Evolutionary conservation across 1,284 basidiomycete species (phyloP).

Genomic region (Malassezia obtusa): DNA sequence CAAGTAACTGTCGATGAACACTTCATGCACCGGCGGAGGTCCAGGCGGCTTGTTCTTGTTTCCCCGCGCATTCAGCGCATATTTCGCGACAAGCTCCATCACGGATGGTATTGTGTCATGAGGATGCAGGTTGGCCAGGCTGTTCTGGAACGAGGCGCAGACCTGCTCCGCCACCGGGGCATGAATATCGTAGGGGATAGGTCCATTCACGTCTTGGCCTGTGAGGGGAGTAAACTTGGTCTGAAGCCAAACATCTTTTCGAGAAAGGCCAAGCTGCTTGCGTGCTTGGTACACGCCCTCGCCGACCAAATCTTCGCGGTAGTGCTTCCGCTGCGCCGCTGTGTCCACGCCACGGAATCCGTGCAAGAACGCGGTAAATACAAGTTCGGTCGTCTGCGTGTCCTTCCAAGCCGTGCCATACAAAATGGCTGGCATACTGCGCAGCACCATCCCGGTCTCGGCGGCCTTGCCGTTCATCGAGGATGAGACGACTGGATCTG

Average conservation of each 20-base stretch:
- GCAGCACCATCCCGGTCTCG: background rate
- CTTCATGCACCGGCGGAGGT: constrained; percentile 10
- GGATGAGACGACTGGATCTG: background rate
- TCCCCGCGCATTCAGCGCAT: constrained; percentile 11
- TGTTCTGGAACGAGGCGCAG: constrained; percentile 21
- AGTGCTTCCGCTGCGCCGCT: constrained; percentile 43
- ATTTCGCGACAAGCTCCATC: constrained; percentile 13
- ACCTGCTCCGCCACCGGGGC: constrained; percentile 30
- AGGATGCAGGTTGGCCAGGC: constrained; percentile 27
- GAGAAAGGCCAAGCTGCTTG: constrained; percentile 20
- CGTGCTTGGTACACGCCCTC: constrained; percentile 23
- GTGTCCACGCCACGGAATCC: constrained; percentile 44
- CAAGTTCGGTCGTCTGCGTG: constrained; percentile 27
- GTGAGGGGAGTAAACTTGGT: constrained; percentile 39
- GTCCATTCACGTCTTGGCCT: constrained; percentile 29
- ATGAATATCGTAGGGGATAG: constrained; percentile 25
- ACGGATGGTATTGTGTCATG: constrained; percentile 12
- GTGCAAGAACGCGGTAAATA: constrained; percentile 28
- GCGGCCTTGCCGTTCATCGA: background rate
- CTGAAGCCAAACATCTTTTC: constrained; percentile 37
- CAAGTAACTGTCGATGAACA: constrained; percentile 39
- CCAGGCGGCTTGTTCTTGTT: background rate
- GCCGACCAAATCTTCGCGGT: constrained; percentile 42
- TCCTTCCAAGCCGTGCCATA: constrained; percentile 47
- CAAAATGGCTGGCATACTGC: constrained; percentile 27